Base-by-base conservation (phyloP, 768 basidiomycete species). In the Psilocybe tampanensis region DNA sequence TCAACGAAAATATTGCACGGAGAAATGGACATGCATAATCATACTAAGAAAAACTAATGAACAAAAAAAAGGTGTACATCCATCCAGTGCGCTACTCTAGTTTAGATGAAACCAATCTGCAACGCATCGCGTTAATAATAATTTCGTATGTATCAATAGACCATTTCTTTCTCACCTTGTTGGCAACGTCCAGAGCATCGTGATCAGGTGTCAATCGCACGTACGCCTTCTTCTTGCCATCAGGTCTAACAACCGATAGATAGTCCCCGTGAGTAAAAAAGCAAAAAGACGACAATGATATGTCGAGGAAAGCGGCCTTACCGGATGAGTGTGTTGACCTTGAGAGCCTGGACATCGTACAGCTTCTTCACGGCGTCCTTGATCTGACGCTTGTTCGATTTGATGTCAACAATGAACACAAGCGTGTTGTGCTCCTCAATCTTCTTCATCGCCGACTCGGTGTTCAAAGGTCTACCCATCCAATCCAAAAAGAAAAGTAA, bases 401-500 rank as follows among this genome's bases (percentile, higher is more conserved):
- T 88, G 74, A 98, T 69, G 75, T 98, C 95, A 52, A 97, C 95
- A 59, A 98, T 89, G 82, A 98, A 99, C 58, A 99, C 97, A 56
- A 98, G 86, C 29, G 97, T 99, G 78, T 99, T 98, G 83, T 98
- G 89, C 76, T 98, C 96, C 83, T 99, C 96, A 56, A 99, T 99
- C 86, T 99, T 97, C 86, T 98, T 96, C 96, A 98, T 98, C 60
- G 96, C 95, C 12, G 86, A 89, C 76, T 98, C 95, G 15, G 94
- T 96, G 86, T 94, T 96, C 74, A 94, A 73, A 17, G 92, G 92
- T 50, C 89, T 92, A 55, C 15, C 23, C 49, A 39, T 6, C 45
- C 32, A 18, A 44, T n/a, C 26, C 54, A 55, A 23, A 66, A n/a
- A 3, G 47, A 34, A 22, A 29, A 29, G 29, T n/a, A 29, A 29